Evolutionary conservation across 2,329 filamentous ascomycete species (phyloP).

Genomic region (Capronia americana): DNA sequence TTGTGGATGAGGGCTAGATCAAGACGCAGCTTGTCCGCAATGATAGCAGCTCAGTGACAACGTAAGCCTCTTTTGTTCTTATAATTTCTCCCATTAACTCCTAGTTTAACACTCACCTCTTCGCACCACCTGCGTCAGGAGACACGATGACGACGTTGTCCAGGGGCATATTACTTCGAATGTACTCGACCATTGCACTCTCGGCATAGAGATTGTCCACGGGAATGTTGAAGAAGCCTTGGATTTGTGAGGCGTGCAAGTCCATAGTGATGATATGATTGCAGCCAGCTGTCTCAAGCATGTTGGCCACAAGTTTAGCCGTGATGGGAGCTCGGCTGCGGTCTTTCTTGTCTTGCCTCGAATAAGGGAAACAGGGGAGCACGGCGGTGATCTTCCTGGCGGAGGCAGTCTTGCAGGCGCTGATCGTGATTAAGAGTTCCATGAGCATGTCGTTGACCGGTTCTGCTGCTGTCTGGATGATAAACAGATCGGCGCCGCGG

Average conservation of each 20-base stretch:
- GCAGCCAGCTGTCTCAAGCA: slow-evolving; percentile 89
- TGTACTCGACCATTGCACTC: slow-evolving; percentile 63
- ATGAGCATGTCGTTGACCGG: slow-evolving; percentile 94
- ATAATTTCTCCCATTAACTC: not conserved
- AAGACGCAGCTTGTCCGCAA: slow-evolving; percentile 86
- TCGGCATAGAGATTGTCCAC: slow-evolving; percentile 80
- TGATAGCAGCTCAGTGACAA: slow-evolving; percentile 73
- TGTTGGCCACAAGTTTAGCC: slow-evolving; percentile 81
- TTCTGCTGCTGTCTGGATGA: slow-evolving; percentile 89
- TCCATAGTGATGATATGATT: slow-evolving; percentile 96
- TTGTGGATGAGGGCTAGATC: slow-evolving; percentile 95
- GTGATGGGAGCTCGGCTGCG: slow-evolving; percentile 82
- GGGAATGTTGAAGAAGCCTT: slow-evolving; percentile 97
- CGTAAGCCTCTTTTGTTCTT: slow-evolving; percentile 3
- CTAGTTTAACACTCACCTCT: slow-evolving; percentile 49
- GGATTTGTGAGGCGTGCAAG: slow-evolving; percentile 91
- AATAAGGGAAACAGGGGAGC: slow-evolving; percentile 86
- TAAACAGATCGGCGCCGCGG: slow-evolving; percentile 96
- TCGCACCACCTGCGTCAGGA: slow-evolving; percentile 92
- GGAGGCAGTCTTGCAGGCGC: slow-evolving; percentile 90
- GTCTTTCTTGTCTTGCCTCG: slow-evolving; percentile 92
- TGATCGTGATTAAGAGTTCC: slow-evolving; percentile 95
- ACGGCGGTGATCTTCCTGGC: slow-evolving; percentile 74
- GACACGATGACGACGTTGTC: slow-evolving; percentile 89
- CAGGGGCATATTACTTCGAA: slow-evolving; percentile 79